Evolutionary conservation across 257 asterid species (phyloP), one percentile per base, ranked within the genome.

Genomic region (Solanum tarapatanum): DNA sequence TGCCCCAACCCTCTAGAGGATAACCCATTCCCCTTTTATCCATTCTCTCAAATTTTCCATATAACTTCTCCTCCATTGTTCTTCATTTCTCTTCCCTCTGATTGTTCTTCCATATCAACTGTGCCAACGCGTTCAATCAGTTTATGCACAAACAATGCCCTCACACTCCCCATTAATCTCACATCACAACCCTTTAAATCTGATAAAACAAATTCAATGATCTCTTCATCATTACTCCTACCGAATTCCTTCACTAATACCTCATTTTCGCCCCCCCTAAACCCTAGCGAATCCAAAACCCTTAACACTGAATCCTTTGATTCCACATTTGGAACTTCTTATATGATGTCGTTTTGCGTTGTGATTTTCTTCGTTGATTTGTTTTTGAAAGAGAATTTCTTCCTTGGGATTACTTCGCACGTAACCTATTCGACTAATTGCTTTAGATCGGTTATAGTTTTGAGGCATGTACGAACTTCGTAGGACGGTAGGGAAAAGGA

Each of bases 371-470:
- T 93, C 51, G 93, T 36, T 19, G 95, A 48, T 87, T 94, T 97
- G 87, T 91, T 92, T 87, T 90, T 95, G 93, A 97, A 97, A 30
- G 98, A 90, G 93, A 97, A 97, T 77, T 94, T 97, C 89, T 94
- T 95, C 87, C 33, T 95, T 24, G 99, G 98, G 77, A 93, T 84
- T 90, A 95, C 95, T 82, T 90, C 90, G 48, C 95, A 87, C 72
- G 94, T 88, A 76, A 90, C 93, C 24, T 91, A 92, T 37, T 94
- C 97, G 23, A 94, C 93, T 87, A 94, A 74, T 79, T 93, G 98
- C 87, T 90, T 93, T 89, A 96, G 98, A 32, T 91, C 86, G 3
- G 88, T 73, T 51, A 94, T 64, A 69, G 92, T 33, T 80, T 86
- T 87, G 90, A 97, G 98, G 92, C 96, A 92, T 32, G 92, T 87